These are phyloP conservation scores for Fusarium sp. DNA, from an alignment of 2,329 filamentous ascomycete species.

Conservation along the genomic window DNA sequence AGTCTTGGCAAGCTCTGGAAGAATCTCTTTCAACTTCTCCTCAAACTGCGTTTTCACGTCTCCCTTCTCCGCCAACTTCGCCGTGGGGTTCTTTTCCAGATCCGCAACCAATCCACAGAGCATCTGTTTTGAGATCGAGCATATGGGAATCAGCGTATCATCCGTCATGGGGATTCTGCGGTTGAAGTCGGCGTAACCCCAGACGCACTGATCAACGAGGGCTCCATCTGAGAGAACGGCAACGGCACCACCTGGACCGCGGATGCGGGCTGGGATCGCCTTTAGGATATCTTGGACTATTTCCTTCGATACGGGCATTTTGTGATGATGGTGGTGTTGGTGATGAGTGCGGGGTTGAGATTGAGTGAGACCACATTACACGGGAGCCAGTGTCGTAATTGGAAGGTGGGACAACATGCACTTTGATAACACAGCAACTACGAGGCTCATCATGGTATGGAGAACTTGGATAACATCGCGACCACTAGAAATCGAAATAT, in stretches of 20 bases:
- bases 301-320: conserved; percentile 23
- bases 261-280: conserved; percentile 20
- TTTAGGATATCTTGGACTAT: conserved; percentile 11
- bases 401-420: conserved; percentile 24
- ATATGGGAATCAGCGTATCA: conserved; percentile 24
- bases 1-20: conserved; percentile 10
- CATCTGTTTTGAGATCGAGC: conserved; percentile 33
- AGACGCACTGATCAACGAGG: conserved; percentile 16
- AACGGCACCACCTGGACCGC: conserved; percentile 26
- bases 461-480: not conserved
- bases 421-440: not conserved
- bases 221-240: conserved; percentile 23
- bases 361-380: not conserved
- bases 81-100: conserved; percentile 20
- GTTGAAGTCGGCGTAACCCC: conserved; percentile 33
- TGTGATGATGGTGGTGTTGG: not conserved
- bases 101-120: conserved; percentile 27
- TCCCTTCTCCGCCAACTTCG: conserved; percentile 1
- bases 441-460: not conserved
- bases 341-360: conserved; percentile 17
- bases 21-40: conserved; percentile 15
- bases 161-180: conserved; percentile 22
- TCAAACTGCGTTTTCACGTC: conserved; percentile 18
- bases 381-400: conserved; percentile 11
- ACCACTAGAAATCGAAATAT: not conserved